Conservation (phyloP, 208 protist species). For the Acanthamoeba quina region DNA sequence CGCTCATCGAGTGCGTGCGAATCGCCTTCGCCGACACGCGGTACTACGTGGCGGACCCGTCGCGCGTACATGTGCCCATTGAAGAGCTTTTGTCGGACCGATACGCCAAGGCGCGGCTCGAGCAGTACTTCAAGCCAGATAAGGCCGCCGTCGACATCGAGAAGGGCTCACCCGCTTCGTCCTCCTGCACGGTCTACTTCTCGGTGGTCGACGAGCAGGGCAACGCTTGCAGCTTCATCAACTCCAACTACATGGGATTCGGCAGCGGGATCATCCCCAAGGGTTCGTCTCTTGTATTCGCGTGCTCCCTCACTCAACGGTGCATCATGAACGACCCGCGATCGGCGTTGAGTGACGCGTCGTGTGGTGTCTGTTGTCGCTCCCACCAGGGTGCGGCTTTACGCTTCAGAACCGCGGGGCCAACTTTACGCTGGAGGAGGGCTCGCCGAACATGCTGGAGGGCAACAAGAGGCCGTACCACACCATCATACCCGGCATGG, state of each 20-base stretch:
- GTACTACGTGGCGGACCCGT: conserved; percentile 42
- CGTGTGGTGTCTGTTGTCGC: neutral
- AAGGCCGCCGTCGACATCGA: conserved; percentile 67
- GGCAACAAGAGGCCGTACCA: conserved; percentile 90
- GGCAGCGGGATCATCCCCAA: conserved; percentile 87
- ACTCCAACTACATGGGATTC: conserved; percentile 90
- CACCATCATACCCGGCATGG: conserved; percentile 91
- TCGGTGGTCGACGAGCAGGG: conserved; percentile 84
- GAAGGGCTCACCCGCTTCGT: conserved; percentile 75
- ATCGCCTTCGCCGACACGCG: conserved; percentile 87
- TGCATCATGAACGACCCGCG: too few relatives aligned
- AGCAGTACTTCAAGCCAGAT: conserved; percentile 12
- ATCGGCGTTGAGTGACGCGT: too few relatives aligned
- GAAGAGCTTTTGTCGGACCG: conserved; percentile 79
- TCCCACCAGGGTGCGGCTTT: conserved; percentile 86
- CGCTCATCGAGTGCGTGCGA: conserved; percentile 87
- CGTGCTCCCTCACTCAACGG: too few relatives aligned
- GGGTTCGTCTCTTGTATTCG: neutral
- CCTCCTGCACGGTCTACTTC: conserved; percentile 86
- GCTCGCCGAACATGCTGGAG: conserved; percentile 84
- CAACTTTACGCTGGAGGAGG: conserved; percentile 84
- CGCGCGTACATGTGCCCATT: conserved; percentile 72
- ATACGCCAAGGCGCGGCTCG: conserved; percentile 75
- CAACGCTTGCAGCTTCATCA: conserved; percentile 89
- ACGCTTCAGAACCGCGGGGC: conserved; percentile 89